phyloP scores from a whole-genome alignment of 768 basidiomycete species.

The Trametes cingulata region DNA sequence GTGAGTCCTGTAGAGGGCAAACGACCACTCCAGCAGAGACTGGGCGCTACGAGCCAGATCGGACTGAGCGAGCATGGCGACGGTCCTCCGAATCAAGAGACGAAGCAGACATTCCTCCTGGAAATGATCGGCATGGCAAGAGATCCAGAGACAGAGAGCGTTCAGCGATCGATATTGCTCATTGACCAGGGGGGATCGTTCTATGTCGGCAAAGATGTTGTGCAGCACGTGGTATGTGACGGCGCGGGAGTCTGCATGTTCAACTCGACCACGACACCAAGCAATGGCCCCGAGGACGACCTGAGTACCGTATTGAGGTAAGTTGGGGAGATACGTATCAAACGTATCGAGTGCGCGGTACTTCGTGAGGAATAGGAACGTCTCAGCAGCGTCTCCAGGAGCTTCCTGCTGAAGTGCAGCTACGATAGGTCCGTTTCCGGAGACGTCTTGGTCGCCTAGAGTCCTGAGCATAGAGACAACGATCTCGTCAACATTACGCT shows the following conservation, averaged over 20 bases:
- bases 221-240: conserved; percentile 79
- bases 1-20: conserved; percentile 48
- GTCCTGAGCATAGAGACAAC: conserved; percentile 59
- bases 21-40: conserved; percentile 78
- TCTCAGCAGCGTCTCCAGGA: conserved; percentile 37
- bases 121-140: conserved; percentile 58
- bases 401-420: conserved; percentile 43
- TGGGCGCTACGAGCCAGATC: conserved; percentile 72
- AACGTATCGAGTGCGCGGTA: conserved; percentile 53
- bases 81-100: conserved; percentile 65
- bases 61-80: conserved; percentile 61
- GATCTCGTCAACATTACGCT: conserved; percentile 55
- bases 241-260: conserved; percentile 48
- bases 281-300: conserved; percentile 55
- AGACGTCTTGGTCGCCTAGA: conserved; percentile 68
- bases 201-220: conserved; percentile 66
- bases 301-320: conserved; percentile 55
- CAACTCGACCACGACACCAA: conserved; percentile 54
- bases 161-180: conserved; percentile 80
- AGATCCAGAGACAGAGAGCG: conserved; percentile 71
- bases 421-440: conserved; percentile 50
- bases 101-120: conserved; percentile 61
- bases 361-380: conserved; percentile 52
- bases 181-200: conserved; percentile 71
- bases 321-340: conserved; percentile 60